Evolutionary conservation across 495 filamentous ascomycete species (phyloP).

Genomic region (Cercophora sp.): DNA sequence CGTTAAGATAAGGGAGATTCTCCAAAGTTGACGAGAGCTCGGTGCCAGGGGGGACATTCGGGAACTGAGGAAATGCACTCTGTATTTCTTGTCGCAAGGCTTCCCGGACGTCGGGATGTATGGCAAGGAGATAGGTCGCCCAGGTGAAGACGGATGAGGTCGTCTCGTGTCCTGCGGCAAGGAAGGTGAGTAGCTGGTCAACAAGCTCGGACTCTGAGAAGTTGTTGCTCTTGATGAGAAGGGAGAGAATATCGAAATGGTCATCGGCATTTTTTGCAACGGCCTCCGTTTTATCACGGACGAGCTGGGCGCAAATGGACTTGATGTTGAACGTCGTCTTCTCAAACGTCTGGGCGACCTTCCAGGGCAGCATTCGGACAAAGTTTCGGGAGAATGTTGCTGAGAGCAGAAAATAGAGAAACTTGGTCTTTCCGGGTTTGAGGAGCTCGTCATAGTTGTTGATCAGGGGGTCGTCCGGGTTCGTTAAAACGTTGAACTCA

Average conservation of each 20-base stretch:
- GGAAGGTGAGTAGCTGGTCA: slow-evolving; percentile 89
- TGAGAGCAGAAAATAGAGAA: slow-evolving; percentile 40
- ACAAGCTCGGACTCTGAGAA: slow-evolving; percentile 74
- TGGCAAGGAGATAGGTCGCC: slow-evolving; percentile 45
- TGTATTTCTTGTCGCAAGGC: slow-evolving; percentile 49
- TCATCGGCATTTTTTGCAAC: slow-evolving; percentile 43
- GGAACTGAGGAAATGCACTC: slow-evolving; percentile 54
- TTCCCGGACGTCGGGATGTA: slow-evolving; percentile 38
- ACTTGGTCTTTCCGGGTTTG: slow-evolving; percentile 34
- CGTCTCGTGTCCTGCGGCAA: slow-evolving; percentile 72
- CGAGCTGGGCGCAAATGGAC: slow-evolving; percentile 56
- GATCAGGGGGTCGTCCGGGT: slow-evolving; percentile 59
- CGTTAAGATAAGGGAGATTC: slow-evolving; percentile 48
- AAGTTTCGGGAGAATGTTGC: slow-evolving; percentile 45
- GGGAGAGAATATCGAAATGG: slow-evolving; percentile 73
- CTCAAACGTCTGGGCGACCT: slow-evolving; percentile 57
- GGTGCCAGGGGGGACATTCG: slow-evolving; percentile 28
- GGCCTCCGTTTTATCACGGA: slow-evolving; percentile 60
- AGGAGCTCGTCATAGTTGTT: slow-evolving; percentile 60
- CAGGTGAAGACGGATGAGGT: slow-evolving; percentile 50
- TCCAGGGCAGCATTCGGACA: slow-evolving; percentile 52
- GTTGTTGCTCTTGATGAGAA: slow-evolving; percentile 67
- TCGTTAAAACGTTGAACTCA: slow-evolving; percentile 65
- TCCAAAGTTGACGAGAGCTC: slow-evolving; percentile 48
- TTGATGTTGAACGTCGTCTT: slow-evolving; percentile 56